A percentile compares a stretch with the other conserved stretches of the same genome.
Conservation (phyloP, 225 moss, liverwort and hornwort genomes). For the Polytrichum formosum region DNA sequence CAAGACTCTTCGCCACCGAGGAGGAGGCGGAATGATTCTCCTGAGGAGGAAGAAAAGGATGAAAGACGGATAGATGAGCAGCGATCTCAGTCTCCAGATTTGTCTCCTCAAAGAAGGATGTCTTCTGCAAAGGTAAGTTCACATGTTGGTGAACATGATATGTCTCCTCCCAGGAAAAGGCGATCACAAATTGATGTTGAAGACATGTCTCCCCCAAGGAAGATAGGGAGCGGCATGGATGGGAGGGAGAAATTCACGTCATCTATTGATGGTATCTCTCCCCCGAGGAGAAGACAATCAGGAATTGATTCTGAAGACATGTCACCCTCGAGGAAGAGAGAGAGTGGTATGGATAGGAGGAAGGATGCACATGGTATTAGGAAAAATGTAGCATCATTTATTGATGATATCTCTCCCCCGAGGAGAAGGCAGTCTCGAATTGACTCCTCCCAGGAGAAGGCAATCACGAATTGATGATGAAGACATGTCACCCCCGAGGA, state of each 20-base stretch:
- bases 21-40: slow-evolving; percentile 20
- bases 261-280: slow-evolving; percentile 26
- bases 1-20: slow-evolving; percentile 28
- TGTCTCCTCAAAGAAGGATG: slow-evolving; percentile 7
- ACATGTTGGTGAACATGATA: neutral
- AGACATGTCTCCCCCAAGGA: slow-evolving; percentile 10
- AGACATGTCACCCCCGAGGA: slow-evolving; percentile 18
- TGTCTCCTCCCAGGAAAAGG: neutral
- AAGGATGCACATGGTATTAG: neutral
- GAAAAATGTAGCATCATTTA: no score
- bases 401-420: slow-evolving; percentile 25
- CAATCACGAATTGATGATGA: neutral
- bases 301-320: neutral
- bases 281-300: slow-evolving; percentile 24
- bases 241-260: neutral
- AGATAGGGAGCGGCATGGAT: neutral
- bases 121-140: slow-evolving; percentile 10
- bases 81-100: neutral
- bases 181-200: neutral
- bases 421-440: slow-evolving; percentile 14
- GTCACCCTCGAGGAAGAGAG: slow-evolving; percentile 28
- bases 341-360: slow-evolving; percentile 8
- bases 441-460: slow-evolving; percentile 2
- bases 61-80: neutral
- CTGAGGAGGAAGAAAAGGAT: slow-evolving; percentile 1